These are phyloP conservation scores for Salix suchowensis DNA, from an alignment of 345 rosid genomes.

Conservation along the genomic window DNA sequence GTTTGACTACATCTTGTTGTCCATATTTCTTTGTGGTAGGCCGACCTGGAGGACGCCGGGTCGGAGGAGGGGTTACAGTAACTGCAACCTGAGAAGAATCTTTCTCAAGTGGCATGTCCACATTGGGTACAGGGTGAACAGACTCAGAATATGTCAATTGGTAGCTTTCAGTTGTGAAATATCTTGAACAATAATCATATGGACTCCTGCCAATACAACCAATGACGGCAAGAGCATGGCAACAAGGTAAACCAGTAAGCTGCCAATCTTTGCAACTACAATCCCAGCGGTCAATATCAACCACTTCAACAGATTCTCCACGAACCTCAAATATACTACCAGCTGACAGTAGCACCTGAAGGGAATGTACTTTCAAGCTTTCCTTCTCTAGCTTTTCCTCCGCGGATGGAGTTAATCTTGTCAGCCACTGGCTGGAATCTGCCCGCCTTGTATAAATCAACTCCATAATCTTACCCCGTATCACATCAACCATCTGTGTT, in stretches of 20 bases:
- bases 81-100: slow-evolving; percentile 49
- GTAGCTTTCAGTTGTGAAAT: slow-evolving; percentile 64
- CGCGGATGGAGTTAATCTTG: slow-evolving; percentile 71
- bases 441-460: slow-evolving; percentile 47
- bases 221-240: slow-evolving; percentile 68
- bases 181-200: slow-evolving; percentile 71
- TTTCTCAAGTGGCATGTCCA: slow-evolving; percentile 40
- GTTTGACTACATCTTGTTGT: slow-evolving; percentile 60
- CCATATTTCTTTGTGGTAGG: slow-evolving; percentile 66
- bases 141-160: slow-evolving; percentile 64
- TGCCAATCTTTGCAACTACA: slow-evolving; percentile 93
- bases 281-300: slow-evolving; percentile 67
- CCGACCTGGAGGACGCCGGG: slow-evolving; percentile 78
- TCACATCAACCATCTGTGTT: slow-evolving; percentile 86
- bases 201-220: slow-evolving; percentile 48
- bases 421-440: slow-evolving; percentile 50
- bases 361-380: slow-evolving; percentile 36
- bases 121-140: slow-evolving; percentile 56
- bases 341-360: slow-evolving; percentile 53
- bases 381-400: slow-evolving; percentile 76
- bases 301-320: slow-evolving; percentile 63
- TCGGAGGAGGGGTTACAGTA: slow-evolving; percentile 82
- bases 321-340: slow-evolving; percentile 79
- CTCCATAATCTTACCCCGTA: slow-evolving; percentile 69
- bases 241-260: slow-evolving; percentile 76